Conservation (phyloP, 1,284 basidiomycete species). For the Paramarasmius palmivorus region DNA sequence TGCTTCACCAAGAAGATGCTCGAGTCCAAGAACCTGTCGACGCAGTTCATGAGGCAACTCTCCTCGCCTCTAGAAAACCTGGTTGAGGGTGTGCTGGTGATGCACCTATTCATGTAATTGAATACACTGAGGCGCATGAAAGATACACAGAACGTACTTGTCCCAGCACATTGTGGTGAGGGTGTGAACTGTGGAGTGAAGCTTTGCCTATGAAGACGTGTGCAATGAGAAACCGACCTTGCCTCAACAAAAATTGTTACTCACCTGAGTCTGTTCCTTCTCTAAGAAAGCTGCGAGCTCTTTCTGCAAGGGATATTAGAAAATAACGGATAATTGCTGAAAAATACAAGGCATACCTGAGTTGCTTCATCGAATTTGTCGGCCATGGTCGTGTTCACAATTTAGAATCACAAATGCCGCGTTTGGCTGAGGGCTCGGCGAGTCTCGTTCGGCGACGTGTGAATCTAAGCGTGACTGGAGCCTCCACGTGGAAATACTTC, state of each 20-base stretch:
- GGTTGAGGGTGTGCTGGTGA: slow-evolving; percentile 82
- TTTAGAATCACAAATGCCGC: slow-evolving; percentile 1
- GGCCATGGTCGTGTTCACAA: slow-evolving; percentile 35
- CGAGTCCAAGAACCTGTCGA: slow-evolving; percentile 94
- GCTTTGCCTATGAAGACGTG: slow-evolving; percentile 34
- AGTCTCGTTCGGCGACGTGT: not conserved
- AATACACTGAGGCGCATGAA: slow-evolving; percentile 9
- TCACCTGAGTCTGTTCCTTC: slow-evolving; percentile 85
- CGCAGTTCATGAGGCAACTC: slow-evolving; percentile 87
- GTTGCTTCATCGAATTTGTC: slow-evolving; percentile 79
- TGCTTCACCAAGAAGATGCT: slow-evolving; percentile 84
- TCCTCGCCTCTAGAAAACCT: slow-evolving; percentile 86
- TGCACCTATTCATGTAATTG: slow-evolving; percentile 59
- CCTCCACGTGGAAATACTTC: not conserved
- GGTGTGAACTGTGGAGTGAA: slow-evolving; percentile 71
- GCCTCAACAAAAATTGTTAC: slow-evolving; percentile 20
- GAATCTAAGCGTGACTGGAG: not conserved
- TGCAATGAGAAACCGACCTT: slow-evolving; percentile 11
- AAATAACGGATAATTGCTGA: not conserved
- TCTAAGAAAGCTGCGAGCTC: slow-evolving; percentile 87
- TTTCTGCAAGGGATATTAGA: slow-evolving; percentile 52
- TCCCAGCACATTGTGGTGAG: slow-evolving; percentile 87
- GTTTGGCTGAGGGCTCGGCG: not conserved
- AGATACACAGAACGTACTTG: slow-evolving; percentile 57
- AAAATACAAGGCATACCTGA: slow-evolving; percentile 49